Evolutionary conservation across 441 rosid species (phyloP).

Genomic region (Brassica balearica): DNA sequence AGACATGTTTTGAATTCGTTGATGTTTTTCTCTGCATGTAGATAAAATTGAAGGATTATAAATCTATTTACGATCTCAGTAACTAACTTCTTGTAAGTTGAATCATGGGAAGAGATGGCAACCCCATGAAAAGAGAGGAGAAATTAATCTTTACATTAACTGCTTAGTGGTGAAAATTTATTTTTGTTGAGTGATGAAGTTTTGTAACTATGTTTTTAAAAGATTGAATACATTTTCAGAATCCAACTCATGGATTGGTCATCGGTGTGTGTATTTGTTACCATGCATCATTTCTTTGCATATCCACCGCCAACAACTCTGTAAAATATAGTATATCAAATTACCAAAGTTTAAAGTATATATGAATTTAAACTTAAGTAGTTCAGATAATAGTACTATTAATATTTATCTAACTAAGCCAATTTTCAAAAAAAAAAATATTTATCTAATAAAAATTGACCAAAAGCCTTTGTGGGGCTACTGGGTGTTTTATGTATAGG

Average conservation of each 20-base stretch:
- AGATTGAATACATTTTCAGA: conserved; percentile 7
- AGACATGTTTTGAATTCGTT: conserved; percentile 19
- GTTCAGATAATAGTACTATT: no score
- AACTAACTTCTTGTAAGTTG: conserved; percentile 27
- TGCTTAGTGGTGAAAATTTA: no score
- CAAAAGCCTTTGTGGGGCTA: no score
- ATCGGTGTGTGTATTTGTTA: conserved; percentile 41
- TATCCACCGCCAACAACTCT: no score
- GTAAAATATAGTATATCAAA: no score
- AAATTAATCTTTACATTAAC: conserved; percentile 38
- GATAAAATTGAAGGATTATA: neutral
- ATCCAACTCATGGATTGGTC: conserved; percentile 42
- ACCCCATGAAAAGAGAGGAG: conserved; percentile 1
- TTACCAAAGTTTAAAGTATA: no score
- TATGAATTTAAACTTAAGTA: no score
- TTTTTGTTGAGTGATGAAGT: conserved; percentile 21
- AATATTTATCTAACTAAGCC: no score
- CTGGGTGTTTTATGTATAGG: no score
- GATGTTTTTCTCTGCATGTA: neutral
- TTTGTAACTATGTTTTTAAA: conserved; percentile 1
- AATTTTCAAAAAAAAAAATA: no score
- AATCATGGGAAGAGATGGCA: neutral
- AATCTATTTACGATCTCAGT: conserved; percentile 17
- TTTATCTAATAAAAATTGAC: no score
- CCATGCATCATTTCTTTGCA: no score